phyloP scores from a whole-genome alignment of 179 eudicot species.

The Beta macrorhiza region DNA sequence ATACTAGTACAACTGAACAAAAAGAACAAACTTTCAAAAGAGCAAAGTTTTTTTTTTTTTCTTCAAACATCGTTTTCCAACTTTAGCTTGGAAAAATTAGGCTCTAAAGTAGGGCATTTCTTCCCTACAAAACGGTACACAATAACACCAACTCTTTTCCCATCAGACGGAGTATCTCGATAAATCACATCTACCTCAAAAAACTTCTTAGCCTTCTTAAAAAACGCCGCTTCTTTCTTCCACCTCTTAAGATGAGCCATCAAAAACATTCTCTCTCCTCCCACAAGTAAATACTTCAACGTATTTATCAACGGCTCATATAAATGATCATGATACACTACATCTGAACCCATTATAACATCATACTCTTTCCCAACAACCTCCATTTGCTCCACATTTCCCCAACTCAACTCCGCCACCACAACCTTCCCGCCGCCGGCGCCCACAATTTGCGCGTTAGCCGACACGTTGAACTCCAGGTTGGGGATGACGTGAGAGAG shows the following conservation, averaged over 20 bases:
- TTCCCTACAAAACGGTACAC: conserved; percentile 58
- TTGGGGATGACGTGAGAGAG: conserved; percentile 61
- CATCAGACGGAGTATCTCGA: conserved; percentile 46
- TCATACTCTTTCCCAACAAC: conserved; percentile 59
- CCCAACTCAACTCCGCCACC: conserved; percentile 75
- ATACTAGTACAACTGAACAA: neutral
- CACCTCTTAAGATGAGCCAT: conserved; percentile 94
- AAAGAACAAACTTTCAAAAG: neutral
- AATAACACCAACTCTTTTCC: conserved; percentile 60
- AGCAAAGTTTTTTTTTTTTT: neutral
- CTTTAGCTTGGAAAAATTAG: neutral
- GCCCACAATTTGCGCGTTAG: conserved; percentile 36
- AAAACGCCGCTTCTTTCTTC: conserved; percentile 78
- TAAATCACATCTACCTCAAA: conserved; percentile 58
- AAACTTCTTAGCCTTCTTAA: conserved; percentile 66
- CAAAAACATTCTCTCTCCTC: conserved; percentile 43
- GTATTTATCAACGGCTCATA: conserved; percentile 66
- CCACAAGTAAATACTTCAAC: conserved; percentile 45
- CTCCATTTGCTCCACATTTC: conserved; percentile 58
- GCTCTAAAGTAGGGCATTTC: neutral
- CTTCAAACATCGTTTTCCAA: neutral
- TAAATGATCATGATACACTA: conserved; percentile 80
- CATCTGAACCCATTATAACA: conserved; percentile 66
- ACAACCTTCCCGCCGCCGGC: conserved; percentile 43
- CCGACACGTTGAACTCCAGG: conserved; percentile 51